Base-by-base conservation (phyloP, 2,329 filamentous ascomycete species). In the Arachnomyces sp. region DNA sequence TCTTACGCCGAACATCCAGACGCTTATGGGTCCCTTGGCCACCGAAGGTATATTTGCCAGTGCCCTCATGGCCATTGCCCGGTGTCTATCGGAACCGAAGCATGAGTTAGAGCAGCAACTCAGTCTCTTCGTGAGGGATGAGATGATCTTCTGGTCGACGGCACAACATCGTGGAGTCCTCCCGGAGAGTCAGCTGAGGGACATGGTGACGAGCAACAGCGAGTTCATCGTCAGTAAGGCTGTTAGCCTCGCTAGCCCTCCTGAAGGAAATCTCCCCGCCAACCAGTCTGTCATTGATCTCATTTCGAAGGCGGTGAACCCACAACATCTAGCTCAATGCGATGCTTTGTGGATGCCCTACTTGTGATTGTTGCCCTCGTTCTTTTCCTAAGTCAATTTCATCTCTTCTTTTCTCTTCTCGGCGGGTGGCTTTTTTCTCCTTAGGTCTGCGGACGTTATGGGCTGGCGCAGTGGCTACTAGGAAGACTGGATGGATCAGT, bases 301-400 rank as follows among this genome's bases (percentile, higher is more conserved):
- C 46, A 84, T 98, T 46, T 85, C 85, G n/a, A 84, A 83, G 67
- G 88, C 90, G 1, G 89, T 94, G 12, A 93, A 95, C 65, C 92
- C 92, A 1, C 80, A 86, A 68, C 88, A 92, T 61, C 63, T 99
- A 64, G 82, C 84, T 33, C 78, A 86, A 63, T 89, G 85, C 56
- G 92, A 98, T 71, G 81, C 89, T 43, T 68, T 98, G 53, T 99
- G 92, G 88, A 96, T 96, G 90, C 83, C 87, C 16, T 98, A 94
- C 69, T 69, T 96, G 57, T 96, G 50, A 56, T 25, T 17, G 37
- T 16, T 29, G 28, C n/a, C 12, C 13, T 45, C 7, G 15, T 40
- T 38, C 18, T 39, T 21, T 39, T 29, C 8, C 36, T 39, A 39
- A 38, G 25, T 44, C 32, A 36, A 14, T 34, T 34, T 47, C 37